Base-by-base conservation (phyloP, 2,329 filamentous ascomycete species). In the Colletotrichum melonis region DNA sequence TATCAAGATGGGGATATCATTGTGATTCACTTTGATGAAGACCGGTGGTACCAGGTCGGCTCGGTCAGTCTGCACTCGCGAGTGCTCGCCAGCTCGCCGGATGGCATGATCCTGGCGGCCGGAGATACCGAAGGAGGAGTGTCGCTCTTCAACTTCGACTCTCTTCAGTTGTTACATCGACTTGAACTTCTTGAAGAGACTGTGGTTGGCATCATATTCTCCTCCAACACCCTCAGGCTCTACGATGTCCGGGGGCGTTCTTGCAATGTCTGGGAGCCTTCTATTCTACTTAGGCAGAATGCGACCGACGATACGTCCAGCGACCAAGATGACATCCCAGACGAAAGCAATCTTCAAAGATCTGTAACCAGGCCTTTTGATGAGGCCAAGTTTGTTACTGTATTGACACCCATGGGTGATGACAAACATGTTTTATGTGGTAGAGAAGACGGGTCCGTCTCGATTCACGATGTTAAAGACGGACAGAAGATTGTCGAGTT, bases 111-210 rank as follows among this genome's bases (percentile, higher is more conserved):
- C 4, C 72, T 81, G 24, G 78, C 77, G 1, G 75, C 75, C 28
- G 78, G 75, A 3, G 76, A 74, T n/a, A 73, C 64, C n/a, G 67
- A 71, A 64, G 79, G 79, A 6, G 75, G 69, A 6, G 75, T 81
- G 30, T 76, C 78, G 35, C 57, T 80, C 32, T 79, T 76, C 59
- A 70, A 76, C 2, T 79, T 80, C 56, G 75, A 79, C 5, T 76
- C 77, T 8, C 63, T 78, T 8, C 72, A 73, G 9, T 71, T 69
- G 9, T 14, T 78, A 22, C 76, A 76, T 42, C 72, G 75, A 5
- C 38, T 71, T 26, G 49, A 35, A 52, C 30, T n/a, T 4, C 22
- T 22, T n/a, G 62, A 67, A 16, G 32, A 71, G 35, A 22, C 8
- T 38, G 75, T 78, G 26, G 30, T 65, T 32, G 75, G 71, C 28